These are phyloP conservation scores for Tieghemiomyces parasiticus DNA, from an alignment of 192 early-diverging fungal species.

Conservation along the genomic window DNA sequence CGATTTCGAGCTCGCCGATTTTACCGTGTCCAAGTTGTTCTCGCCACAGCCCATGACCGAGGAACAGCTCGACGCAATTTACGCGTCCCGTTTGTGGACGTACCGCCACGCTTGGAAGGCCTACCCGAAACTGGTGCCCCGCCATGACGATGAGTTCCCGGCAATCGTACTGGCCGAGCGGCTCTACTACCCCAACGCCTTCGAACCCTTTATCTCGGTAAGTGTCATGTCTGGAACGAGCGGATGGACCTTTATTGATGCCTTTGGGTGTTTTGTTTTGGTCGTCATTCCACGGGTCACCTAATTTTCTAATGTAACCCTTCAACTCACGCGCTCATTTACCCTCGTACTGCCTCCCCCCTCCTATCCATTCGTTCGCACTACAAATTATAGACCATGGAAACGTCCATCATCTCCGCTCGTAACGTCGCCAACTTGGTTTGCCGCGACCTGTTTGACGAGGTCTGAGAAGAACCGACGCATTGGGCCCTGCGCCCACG, in stretches of 20 bases:
- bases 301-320: too few species aligned
- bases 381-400: slow-evolving; percentile 41
- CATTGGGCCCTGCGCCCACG: too few species aligned
- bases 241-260: too few species aligned
- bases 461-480: too few species aligned
- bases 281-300: too few species aligned
- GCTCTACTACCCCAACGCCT: slow-evolving; percentile 23
- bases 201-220: slow-evolving; percentile 37
- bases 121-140: slow-evolving; percentile 34
- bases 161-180: background rate
- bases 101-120: slow-evolving; percentile 40
- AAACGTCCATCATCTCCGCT: slow-evolving; percentile 39
- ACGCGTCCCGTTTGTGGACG: slow-evolving; percentile 26
- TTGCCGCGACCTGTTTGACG: background rate
- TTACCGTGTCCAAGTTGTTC: slow-evolving; percentile 42
- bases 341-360: too few species aligned
- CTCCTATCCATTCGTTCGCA: too few species aligned
- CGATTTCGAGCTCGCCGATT: background rate
- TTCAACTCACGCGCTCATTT: too few species aligned
- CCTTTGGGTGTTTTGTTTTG: too few species aligned
- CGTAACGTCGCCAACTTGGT: slow-evolving; percentile 34
- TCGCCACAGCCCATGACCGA: slow-evolving; percentile 24
- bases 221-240: background rate
- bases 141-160: slow-evolving; percentile 6
- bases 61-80: slow-evolving; percentile 28